A percentile compares a stretch with the other conserved stretches of the same genome.
phyloP scores from a whole-genome alignment of 495 filamentous ascomycete genomes.

The Sporormia fimetaria region DNA sequence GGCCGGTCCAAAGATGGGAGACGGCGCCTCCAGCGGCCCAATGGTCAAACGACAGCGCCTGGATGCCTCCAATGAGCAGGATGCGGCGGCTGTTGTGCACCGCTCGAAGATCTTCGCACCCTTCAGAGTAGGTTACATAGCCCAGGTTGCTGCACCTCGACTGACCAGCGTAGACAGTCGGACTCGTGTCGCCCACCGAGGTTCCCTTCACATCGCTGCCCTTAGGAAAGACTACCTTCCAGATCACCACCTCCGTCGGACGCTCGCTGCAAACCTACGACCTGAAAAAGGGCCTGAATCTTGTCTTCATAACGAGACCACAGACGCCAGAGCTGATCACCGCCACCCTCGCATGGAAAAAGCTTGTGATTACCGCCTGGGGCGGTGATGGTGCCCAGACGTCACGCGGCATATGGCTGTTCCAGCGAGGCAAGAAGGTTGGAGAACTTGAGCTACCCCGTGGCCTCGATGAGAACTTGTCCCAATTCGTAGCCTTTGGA shows the following conservation, averaged over 20 bases:
- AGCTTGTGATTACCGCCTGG: slow-evolving; percentile 79
- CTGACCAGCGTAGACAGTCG: slow-evolving; percentile 55
- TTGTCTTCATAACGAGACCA: slow-evolving; percentile 83
- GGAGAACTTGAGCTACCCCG: slow-evolving; percentile 56
- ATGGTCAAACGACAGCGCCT: slow-evolving; percentile 47
- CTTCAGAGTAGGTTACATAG: slow-evolving; percentile 59
- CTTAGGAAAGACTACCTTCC: slow-evolving; percentile 85
- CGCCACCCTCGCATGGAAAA: slow-evolving; percentile 77
- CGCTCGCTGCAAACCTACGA: slow-evolving; percentile 90
- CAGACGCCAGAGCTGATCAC: slow-evolving; percentile 79
- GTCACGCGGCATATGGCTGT: slow-evolving; percentile 72
- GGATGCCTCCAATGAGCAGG: slow-evolving; percentile 71
- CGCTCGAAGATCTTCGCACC: slow-evolving; percentile 76
- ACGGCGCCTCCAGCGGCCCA: slow-evolving; percentile 11
- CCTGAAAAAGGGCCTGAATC: slow-evolving; percentile 71
- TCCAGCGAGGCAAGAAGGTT: slow-evolving; percentile 82
- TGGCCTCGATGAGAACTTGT: slow-evolving; percentile 54
- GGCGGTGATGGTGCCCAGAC: slow-evolving; percentile 43
- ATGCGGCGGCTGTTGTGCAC: slow-evolving; percentile 10
- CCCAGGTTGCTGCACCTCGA: neutral
- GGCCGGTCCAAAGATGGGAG: slow-evolving; percentile 5
- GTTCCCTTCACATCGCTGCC: slow-evolving; percentile 83
- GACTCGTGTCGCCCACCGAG: slow-evolving; percentile 77
- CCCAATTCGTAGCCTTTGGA: slow-evolving; percentile 70
- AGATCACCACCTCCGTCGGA: slow-evolving; percentile 91